Percentiles rank a stretch among this genome's conserved stretches.
phyloP scores from a whole-genome alignment of 495 filamentous ascomycete genomes.

The Xylaria palmicola region DNA sequence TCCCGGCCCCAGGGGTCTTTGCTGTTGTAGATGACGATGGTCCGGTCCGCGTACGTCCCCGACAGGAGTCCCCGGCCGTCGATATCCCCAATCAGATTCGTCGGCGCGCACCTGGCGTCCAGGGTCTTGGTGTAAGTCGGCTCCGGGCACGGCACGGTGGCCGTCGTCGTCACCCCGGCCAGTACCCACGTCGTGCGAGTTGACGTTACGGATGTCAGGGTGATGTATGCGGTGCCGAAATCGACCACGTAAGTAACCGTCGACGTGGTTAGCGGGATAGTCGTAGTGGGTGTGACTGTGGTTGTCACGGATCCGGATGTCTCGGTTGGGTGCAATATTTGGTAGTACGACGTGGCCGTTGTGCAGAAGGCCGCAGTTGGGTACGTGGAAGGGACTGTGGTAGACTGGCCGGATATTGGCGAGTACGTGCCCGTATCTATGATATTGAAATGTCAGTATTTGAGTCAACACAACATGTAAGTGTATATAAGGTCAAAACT shows the following conservation, averaged over 20 bases:
- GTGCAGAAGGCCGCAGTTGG: neutral
- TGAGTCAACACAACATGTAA: no score
- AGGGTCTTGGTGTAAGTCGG: conserved; percentile 22
- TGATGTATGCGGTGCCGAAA: neutral
- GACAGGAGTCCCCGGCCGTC: conserved; percentile 20
- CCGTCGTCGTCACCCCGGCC: neutral
- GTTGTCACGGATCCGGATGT: neutral
- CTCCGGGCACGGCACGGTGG: conserved; percentile 1
- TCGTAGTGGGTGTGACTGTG: neutral
- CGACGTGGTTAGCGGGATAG: neutral
- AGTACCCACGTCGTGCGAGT: neutral
- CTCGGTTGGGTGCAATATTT: neutral
- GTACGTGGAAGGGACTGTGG: neutral
- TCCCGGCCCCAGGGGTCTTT: conserved; percentile 19
- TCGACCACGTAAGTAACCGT: neutral
- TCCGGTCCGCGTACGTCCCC: conserved; percentile 20
- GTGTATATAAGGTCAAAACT: no score
- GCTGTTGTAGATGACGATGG: conserved; percentile 21
- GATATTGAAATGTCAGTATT: neutral
- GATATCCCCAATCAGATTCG: conserved; percentile 23
- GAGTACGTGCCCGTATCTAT: neutral
- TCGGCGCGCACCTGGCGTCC: conserved; percentile 27
- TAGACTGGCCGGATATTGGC: neutral
- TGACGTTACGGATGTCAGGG: neutral
- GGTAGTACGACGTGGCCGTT: neutral